Percentiles rank a stretch among this genome's conserved stretches.
Evolutionary conservation across 768 basidiomycete species (phyloP).

Genomic region (Tulasnella sp.): DNA sequence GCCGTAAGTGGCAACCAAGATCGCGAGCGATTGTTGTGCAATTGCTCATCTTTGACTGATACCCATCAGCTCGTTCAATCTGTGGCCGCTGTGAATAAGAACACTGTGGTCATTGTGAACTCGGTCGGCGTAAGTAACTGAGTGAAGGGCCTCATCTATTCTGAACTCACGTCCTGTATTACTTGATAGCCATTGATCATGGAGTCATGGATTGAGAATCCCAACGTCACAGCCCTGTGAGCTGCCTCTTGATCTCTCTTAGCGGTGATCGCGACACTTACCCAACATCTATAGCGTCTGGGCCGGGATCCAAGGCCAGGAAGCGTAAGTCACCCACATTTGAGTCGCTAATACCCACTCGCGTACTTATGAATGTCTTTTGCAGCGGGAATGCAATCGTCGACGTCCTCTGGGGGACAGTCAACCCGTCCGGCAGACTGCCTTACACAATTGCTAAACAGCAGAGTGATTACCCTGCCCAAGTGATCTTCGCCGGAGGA

Average conservation of each 20-base stretch:
- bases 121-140: constrained; percentile 13
- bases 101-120: constrained; percentile 30
- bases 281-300: neutral
- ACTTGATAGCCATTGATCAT: constrained; percentile 11
- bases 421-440: constrained; percentile 31
- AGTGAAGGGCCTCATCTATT: neutral
- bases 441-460: constrained; percentile 34
- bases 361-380: no score
- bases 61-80: constrained; percentile 25
- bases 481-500: constrained; percentile 17
- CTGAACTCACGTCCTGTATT: no score
- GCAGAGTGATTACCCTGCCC: constrained; percentile 28
- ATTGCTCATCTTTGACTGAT: neutral
- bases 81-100: constrained; percentile 24
- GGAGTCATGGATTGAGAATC: constrained; percentile 16
- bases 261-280: neutral
- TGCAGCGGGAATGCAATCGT: constrained; percentile 28
- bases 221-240: constrained; percentile 11
- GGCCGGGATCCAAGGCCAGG: constrained; percentile 1
- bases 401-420: constrained; percentile 31
- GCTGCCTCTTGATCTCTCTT: neutral
- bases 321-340: neutral
- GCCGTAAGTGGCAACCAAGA: neutral
- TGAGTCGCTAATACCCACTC: no score
- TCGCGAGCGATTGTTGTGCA: neutral